Evolutionary conservation across 768 basidiomycete species (phyloP).

Genomic region (Russula virescens): DNA sequence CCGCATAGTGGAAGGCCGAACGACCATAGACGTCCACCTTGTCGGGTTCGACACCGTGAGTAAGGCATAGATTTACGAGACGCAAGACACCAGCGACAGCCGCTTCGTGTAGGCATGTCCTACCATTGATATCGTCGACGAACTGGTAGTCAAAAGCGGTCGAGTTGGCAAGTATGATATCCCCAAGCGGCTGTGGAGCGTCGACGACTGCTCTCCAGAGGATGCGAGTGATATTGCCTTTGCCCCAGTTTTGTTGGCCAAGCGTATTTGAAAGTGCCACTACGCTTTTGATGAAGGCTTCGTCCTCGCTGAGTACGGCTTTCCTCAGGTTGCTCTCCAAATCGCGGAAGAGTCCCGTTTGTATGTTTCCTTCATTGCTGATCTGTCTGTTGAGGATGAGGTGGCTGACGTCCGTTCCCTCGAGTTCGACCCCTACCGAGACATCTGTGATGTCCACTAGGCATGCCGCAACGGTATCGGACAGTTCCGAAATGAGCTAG

Average conservation of each 20-base stretch:
- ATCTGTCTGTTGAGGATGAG: slow-evolving; percentile 65
- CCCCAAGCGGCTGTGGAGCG: slow-evolving; percentile 64
- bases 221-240: slow-evolving; percentile 77
- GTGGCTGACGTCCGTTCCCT: slow-evolving; percentile 71
- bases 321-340: slow-evolving; percentile 83
- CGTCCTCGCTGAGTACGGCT: slow-evolving; percentile 61
- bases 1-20: slow-evolving; percentile 90
- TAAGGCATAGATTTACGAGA: slow-evolving; percentile 76
- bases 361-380: slow-evolving; percentile 51
- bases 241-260: slow-evolving; percentile 51
- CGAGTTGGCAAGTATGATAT: slow-evolving; percentile 66
- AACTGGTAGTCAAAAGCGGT: slow-evolving; percentile 82
- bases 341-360: slow-evolving; percentile 75
- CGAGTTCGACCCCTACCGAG: slow-evolving; percentile 68
- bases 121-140: slow-evolving; percentile 94
- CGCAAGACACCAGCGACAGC: slow-evolving; percentile 76
- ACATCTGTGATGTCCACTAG: slow-evolving; percentile 74
- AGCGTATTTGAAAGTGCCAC: slow-evolving; percentile 65
- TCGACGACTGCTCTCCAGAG: slow-evolving; percentile 90
- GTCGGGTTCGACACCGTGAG: slow-evolving; percentile 61
- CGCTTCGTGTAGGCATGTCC: slow-evolving; percentile 90
- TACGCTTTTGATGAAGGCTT: slow-evolving; percentile 58
- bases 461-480: slow-evolving; percentile 85
- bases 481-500: slow-evolving; percentile 90
- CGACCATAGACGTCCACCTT: slow-evolving; percentile 88